Evolutionary conservation across 78 protist genomes (phyloP), one percentile per base, ranked within the genome.

Genomic region (Corallochytrium limacisporum): DNA sequence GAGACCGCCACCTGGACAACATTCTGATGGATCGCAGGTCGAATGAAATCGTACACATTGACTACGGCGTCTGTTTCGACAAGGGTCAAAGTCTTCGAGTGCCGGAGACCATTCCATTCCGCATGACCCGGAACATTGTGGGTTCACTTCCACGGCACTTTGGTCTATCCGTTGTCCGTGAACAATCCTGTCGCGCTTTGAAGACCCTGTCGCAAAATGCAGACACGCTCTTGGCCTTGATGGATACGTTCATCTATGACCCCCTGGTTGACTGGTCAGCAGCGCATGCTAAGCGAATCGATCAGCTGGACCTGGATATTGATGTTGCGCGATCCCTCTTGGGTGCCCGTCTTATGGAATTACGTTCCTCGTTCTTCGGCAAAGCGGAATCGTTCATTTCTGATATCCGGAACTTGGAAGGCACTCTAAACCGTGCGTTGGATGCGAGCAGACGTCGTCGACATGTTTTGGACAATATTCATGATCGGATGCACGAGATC

Each of bases 191-290:
- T 29, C 65, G 3, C 81, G 91, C 49, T 78, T 97, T 12, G n/a
- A n/a, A n/a, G n/a, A n/a, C n/a, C n/a, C n/a, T n/a, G n/a, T n/a
- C 60, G 99, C 16, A 44, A 54, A 7, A 55, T 84, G 74, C 69
- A 82, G 98, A 91, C 62, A n/a, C 79, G 9, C 75, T 97, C 26
- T 84, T 92, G 87, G 96, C 98, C 6, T 86, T 97, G 80, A 85
- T 97, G 10, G 99, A 95, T 72, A 98, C 99, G 7, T 97, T 95
- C 69, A 91, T 95, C 28, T 81, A 95, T 72, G 99, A 97, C 68
- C 99, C 99, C n/a, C 83, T 95, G 26, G 79, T 95, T 62, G 74
- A 68, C 55, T 65, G 71, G 71, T n/a, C n/a, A n/a, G n/a, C n/a
- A n/a, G n/a, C n/a, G n/a, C n/a, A n/a, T n/a, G n/a, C n/a, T n/a